phyloP scores from a whole-genome alignment of 208 protist species.

The Wallacemonas sp. region DNA sequence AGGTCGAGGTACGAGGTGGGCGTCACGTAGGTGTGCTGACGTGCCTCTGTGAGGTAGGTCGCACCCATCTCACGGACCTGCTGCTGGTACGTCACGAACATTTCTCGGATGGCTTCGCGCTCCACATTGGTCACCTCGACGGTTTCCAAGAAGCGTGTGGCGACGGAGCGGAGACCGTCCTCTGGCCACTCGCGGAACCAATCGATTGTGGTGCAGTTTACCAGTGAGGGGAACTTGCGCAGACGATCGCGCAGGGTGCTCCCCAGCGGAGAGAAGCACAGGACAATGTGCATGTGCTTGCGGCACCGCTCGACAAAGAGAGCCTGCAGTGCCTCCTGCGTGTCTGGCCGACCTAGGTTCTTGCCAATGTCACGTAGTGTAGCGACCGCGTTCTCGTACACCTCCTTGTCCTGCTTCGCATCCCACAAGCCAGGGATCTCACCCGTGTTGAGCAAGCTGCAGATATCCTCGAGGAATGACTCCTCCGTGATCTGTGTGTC shows the following conservation, averaged over 20 bases:
- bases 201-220: constrained; percentile 99
- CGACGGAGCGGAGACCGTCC: constrained; percentile 93
- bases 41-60: constrained; percentile 86
- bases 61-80: constrained; percentile 81
- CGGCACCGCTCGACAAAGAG: constrained; percentile 93
- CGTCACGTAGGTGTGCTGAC: constrained; percentile 94
- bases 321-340: constrained; percentile 78
- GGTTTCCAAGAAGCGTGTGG: constrained; percentile 81
- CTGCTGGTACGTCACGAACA: constrained; percentile 93
- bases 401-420: constrained; percentile 91
- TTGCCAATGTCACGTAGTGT: constrained; percentile 86
- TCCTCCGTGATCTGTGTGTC: constrained; percentile 97
- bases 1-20: constrained; percentile 97
- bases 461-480: constrained; percentile 97
- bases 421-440: constrained; percentile 96
- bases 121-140: constrained; percentile 79
- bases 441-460: constrained; percentile 96
- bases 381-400: constrained; percentile 86
- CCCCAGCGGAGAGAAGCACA: constrained; percentile 98
- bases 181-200: constrained; percentile 98
- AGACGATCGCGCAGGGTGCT: constrained; percentile 93
- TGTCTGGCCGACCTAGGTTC: constrained; percentile 81
- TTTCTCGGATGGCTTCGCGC: constrained; percentile 69
- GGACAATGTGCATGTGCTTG: constrained; percentile 95
- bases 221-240: constrained; percentile 96